These are phyloP conservation scores for Metarhizium album DNA, from an alignment of 2,329 filamentous ascomycete species.

Conservation along the genomic window DNA sequence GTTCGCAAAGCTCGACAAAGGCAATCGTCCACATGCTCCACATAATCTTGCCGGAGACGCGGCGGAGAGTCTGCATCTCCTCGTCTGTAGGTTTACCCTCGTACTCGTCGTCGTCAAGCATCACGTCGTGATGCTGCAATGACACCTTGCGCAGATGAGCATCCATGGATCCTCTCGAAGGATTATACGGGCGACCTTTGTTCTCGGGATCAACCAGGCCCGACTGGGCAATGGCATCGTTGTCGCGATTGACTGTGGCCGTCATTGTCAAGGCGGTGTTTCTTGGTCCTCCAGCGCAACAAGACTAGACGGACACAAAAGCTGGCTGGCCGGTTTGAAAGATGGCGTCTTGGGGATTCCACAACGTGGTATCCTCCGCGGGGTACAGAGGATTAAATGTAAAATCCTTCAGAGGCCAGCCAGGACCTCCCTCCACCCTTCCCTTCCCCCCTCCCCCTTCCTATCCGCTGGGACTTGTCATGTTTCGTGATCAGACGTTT, in stretches of 20 bases:
- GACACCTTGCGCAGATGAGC: slow-evolving; percentile 9
- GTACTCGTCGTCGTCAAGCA: slow-evolving; percentile 17
- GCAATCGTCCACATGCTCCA: slow-evolving; percentile 59
- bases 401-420: background rate
- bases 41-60: slow-evolving; percentile 53
- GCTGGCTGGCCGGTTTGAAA: background rate
- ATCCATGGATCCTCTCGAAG: slow-evolving; percentile 20
- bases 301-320: background rate
- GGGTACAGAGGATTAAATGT: background rate
- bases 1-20: slow-evolving; percentile 64
- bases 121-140: slow-evolving; percentile 10
- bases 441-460: too few species aligned
- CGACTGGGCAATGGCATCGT: slow-evolving; percentile 24
- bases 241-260: slow-evolving; percentile 23
- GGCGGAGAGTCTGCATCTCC: slow-evolving; percentile 48
- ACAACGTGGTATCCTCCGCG: background rate
- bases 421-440: too few species aligned
- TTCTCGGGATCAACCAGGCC: slow-evolving; percentile 22
- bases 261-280: slow-evolving; percentile 18
- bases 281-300: background rate
- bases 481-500: background rate
- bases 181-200: slow-evolving; percentile 15
- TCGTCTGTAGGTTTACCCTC: slow-evolving; percentile 46
- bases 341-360: background rate
- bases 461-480: too few species aligned